Percentiles rank a stretch among this genome's conserved stretches.
Evolutionary conservation across 495 filamentous ascomycete genomes (phyloP).

Genomic region (Annulohypoxylon maeteangense): DNA sequence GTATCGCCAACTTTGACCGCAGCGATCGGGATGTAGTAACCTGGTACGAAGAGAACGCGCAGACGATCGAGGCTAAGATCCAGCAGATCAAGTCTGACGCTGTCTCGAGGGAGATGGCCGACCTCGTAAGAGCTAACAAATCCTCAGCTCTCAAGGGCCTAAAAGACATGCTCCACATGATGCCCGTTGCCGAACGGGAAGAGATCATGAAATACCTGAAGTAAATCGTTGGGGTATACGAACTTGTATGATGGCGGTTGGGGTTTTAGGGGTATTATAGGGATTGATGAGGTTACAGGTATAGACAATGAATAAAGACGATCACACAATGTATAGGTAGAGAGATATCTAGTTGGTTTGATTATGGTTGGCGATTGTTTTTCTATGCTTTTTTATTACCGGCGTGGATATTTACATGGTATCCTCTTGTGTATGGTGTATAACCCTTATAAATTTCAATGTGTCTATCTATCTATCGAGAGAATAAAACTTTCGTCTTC

Average conservation of each 20-base stretch:
- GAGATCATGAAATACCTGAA: conserved; percentile 78
- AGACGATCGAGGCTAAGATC: conserved; percentile 79
- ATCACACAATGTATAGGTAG: not conserved
- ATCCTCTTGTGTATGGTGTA: not conserved
- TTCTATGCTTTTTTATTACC: not conserved
- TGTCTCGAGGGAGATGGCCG: conserved; percentile 80
- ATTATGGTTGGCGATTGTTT: conserved; percentile 5
- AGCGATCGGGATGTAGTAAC: conserved; percentile 85
- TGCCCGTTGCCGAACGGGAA: conserved; percentile 89
- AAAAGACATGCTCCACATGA: conserved; percentile 81
- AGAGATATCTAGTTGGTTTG: not conserved
- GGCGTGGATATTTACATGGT: conserved; percentile 3
- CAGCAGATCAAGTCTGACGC: conserved; percentile 81
- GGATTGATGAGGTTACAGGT: not conserved
- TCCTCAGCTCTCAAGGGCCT: conserved; percentile 81
- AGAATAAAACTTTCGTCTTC: not conserved
- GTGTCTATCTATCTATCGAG: not conserved
- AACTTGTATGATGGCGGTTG: not conserved
- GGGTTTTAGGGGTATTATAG: not conserved
- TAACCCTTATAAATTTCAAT: conserved; percentile 1
- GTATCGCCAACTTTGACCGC: conserved; percentile 73
- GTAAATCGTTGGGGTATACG: conserved; percentile 26
- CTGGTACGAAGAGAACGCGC: conserved; percentile 98
- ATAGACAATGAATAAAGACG: conserved; percentile 2
- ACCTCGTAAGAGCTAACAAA: conserved; percentile 73